phyloP scores from a whole-genome alignment of 2,329 filamentous ascomycete genomes.

The Paramyrothecium sp. region DNA sequence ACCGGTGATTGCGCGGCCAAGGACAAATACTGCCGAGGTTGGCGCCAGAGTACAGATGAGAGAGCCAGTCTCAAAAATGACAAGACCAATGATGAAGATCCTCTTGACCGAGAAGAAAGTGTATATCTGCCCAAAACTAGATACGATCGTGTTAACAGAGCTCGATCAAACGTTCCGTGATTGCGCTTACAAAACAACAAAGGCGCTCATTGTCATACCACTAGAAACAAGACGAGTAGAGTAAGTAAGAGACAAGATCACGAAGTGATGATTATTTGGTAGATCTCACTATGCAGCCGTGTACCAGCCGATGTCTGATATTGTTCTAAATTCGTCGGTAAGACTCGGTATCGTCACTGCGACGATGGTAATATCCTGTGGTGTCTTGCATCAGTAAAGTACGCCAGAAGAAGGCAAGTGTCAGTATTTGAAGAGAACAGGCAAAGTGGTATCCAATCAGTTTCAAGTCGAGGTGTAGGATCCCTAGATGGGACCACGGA shows the following conservation, averaged over 20 bases:
- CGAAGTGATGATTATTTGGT: fast-evolving
- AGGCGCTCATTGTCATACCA: conserved; percentile 19
- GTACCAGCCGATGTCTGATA: conserved; percentile 21
- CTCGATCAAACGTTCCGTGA: fast-evolving
- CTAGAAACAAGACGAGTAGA: background rate
- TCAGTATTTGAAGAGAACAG: background rate
- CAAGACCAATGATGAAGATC: conserved; percentile 23
- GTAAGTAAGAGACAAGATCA: background rate
- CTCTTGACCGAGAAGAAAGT: conserved; percentile 24
- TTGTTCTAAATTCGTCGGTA: conserved; percentile 20
- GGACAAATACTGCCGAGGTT: conserved; percentile 30
- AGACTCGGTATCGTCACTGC: conserved; percentile 18
- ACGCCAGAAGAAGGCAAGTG: background rate
- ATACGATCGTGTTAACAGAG: background rate
- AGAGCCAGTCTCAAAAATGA: conserved; percentile 28
- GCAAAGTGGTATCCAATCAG: background rate
- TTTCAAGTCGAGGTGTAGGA: no score
- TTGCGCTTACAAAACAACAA: conserved; percentile 14
- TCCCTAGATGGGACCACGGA: background rate
- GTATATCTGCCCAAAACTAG: conserved; percentile 27
- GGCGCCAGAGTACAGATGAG: conserved; percentile 33
- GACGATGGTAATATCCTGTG: conserved; percentile 18
- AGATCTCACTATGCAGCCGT: conserved; percentile 18
- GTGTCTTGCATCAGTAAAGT: background rate
- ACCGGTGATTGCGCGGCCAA: conserved; percentile 34